Conservation (phyloP, 345 rosid genomes). For the Syzygium aromaticum region DNA sequence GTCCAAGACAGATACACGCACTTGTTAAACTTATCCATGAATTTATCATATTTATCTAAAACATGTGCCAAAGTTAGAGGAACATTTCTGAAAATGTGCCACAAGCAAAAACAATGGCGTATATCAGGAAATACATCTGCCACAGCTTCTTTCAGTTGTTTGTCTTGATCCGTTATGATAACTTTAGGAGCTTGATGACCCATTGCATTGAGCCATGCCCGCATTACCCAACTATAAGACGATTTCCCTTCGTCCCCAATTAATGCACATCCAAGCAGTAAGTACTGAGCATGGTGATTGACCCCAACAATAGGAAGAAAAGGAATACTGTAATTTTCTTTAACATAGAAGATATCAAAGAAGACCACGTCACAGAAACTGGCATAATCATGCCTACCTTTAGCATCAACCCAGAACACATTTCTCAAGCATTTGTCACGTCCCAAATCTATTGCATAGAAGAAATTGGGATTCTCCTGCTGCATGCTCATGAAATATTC, state of each 20-base stretch:
- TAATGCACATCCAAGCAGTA: constrained; percentile 34
- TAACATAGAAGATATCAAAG: constrained; percentile 24
- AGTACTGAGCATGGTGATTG: constrained; percentile 30
- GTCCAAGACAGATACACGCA: constrained; percentile 32
- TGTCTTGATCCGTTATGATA: constrained; percentile 26
- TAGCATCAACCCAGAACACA: constrained; percentile 37
- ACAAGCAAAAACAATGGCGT: constrained; percentile 29
- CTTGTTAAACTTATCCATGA: constrained; percentile 16
- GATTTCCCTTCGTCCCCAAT: constrained; percentile 20
- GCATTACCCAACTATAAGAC: constrained; percentile 27
- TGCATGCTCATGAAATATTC: constrained; percentile 26
- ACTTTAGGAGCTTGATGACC: constrained; percentile 26
- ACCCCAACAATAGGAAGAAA: constrained; percentile 34
- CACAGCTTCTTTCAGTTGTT: constrained; percentile 23
- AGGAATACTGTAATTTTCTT: constrained; percentile 22
- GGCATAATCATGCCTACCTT: constrained; percentile 21
- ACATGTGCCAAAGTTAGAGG: constrained; percentile 11
- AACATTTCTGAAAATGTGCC: constrained; percentile 28
- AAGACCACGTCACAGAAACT: constrained; percentile 26
- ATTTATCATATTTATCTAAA: constrained; percentile 9
- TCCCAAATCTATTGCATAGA: constrained; percentile 28
- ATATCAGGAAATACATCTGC: constrained; percentile 20
- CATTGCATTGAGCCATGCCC: constrained; percentile 28
- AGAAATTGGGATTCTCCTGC: constrained; percentile 28
- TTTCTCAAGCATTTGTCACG: constrained; percentile 21